Base-by-base conservation (phyloP, 2,329 filamentous ascomycete genomes). In the Pseudocercospora vitis region DNA sequence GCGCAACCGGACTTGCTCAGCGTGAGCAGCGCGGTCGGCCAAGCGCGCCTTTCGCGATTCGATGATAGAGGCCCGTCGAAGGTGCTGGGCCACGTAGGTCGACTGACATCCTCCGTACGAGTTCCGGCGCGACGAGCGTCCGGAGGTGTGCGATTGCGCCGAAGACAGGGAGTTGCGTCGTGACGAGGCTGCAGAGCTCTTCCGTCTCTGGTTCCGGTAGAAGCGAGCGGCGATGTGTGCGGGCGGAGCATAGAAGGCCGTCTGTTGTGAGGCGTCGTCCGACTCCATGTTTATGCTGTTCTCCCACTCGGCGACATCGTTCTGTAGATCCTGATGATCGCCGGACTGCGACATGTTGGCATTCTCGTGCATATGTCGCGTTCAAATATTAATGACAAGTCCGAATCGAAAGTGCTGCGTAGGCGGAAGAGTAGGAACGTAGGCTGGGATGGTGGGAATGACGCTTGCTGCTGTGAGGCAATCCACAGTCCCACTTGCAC, bases 81-180 rank as follows among this genome's bases (percentile, higher is more conserved):
- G 78, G 68, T 91, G 88, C 68, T 91, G 88, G 52, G 88, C 87
- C 51, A 91, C 77, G 70, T 89, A 81, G 68, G 88, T 88, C 76
- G 85, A 90, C 73, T 90, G 87, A 56, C 74, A 76, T 19, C n/a
- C 56, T 16, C 56, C 57, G 23, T 59, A 55, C 2, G 58, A 56
- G 69, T 63, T 61, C 59, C 74, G 73, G 56, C 76, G 72, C 64
- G 78, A 69, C 56, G 73, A 82, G 56, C 80, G 81, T 60, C 81
- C 82, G 2, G 86, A 88, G 48, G 82, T 84, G 58, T 84, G 83
- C 12, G 86, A 89, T 55, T 60, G 52, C 19, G 79, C 83, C 1
- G 88, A 91, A 3, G 88, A 90, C 24, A 91, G 81, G 53, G 87
- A 91, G 72, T 90, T 91, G 57, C 88, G 84, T 60, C 88, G 85